These are phyloP conservation scores for Byssoonygena ceratinophila DNA, from an alignment of 2,329 filamentous ascomycete species.

Conservation along the genomic window DNA sequence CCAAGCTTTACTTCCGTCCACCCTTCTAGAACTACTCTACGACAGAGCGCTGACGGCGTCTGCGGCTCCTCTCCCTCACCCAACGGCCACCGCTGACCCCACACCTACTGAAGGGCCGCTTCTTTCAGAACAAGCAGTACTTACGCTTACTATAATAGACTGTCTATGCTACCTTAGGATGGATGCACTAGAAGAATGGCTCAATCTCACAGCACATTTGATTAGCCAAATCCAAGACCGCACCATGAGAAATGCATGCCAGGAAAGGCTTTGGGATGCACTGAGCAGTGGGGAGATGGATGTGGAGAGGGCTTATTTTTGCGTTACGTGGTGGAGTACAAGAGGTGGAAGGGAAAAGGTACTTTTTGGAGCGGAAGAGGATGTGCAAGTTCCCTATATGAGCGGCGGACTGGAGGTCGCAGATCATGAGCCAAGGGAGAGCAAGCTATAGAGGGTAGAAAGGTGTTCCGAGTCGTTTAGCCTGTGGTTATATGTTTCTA, in stretches of 20 bases:
- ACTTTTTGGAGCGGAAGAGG: slow-evolving; percentile 35
- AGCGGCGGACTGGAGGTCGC: slow-evolving; percentile 42
- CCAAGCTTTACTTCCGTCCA: slow-evolving; percentile 69
- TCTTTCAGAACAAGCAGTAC: slow-evolving; percentile 67
- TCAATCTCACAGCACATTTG: slow-evolving; percentile 58
- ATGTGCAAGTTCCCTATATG: slow-evolving; percentile 40
- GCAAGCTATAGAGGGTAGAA: slow-evolving; percentile 37
- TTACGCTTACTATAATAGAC: slow-evolving; percentile 68
- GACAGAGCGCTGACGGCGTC: slow-evolving; percentile 51
- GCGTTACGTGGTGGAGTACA: slow-evolving; percentile 77
- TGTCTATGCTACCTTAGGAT: slow-evolving; percentile 63
- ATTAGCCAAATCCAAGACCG: slow-evolving; percentile 55
- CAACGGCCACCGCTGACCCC: slow-evolving; percentile 26
- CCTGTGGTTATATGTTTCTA: neutral
- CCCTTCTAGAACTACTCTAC: slow-evolving; percentile 65
- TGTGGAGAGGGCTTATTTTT: slow-evolving; percentile 66
- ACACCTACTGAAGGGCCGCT: slow-evolving; percentile 23
- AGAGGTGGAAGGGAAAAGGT: slow-evolving; percentile 49
- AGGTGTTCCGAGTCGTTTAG: neutral
- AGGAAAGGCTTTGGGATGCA: slow-evolving; percentile 67
- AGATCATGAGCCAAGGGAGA: slow-evolving; percentile 23
- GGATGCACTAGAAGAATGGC: slow-evolving; percentile 65
- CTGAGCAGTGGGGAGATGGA: slow-evolving; percentile 78
- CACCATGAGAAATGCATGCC: slow-evolving; percentile 52
- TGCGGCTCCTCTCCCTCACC: slow-evolving; percentile 36